These are phyloP conservation scores for Sarcocystis neurona DNA, from an alignment of 169 alveolate species.

Conservation along the genomic window DNA sequence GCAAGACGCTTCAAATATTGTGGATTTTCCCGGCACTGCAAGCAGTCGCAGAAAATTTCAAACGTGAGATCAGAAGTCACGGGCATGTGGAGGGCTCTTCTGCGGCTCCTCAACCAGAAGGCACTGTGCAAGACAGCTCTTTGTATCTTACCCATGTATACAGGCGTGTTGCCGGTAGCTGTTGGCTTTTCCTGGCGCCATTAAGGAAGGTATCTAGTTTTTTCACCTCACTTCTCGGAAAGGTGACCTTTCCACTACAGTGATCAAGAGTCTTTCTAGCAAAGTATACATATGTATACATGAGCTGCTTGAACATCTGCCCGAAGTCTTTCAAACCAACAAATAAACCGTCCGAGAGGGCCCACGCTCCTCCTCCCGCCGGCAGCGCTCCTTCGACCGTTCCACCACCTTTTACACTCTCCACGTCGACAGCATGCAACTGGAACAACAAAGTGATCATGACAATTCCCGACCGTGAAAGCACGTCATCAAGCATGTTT, in stretches of 20 bases:
- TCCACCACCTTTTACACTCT: conserved; percentile 34
- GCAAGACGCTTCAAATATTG: not conserved
- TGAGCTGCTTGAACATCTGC: conserved; percentile 24
- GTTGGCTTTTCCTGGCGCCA: no score
- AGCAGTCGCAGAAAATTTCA: not conserved
- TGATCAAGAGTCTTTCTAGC: no score
- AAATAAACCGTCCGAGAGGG: conserved; percentile 56
- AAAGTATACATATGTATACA: not conserved
- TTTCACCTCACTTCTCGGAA: no score
- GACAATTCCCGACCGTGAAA: conserved; percentile 32
- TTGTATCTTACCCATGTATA: no score
- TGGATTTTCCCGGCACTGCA: conserved; percentile 49
- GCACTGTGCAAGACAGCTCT: no score
- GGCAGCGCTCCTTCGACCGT: conserved; percentile 39
- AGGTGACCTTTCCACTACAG: no score
- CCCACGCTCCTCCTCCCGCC: conserved; percentile 59
- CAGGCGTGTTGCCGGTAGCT: no score
- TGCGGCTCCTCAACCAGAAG: not conserved
- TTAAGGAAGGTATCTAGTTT: no score
- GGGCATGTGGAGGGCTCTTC: not conserved
- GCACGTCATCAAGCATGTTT: conserved; percentile 47
- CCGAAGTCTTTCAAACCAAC: conserved; percentile 56
- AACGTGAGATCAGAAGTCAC: not conserved
- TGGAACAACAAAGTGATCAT: conserved; percentile 62
- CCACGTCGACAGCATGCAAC: conserved; percentile 53